These are phyloP conservation scores for Canariomyces notabilis DNA, from an alignment of 2,329 filamentous ascomycete species.

Conservation along the genomic window DNA sequence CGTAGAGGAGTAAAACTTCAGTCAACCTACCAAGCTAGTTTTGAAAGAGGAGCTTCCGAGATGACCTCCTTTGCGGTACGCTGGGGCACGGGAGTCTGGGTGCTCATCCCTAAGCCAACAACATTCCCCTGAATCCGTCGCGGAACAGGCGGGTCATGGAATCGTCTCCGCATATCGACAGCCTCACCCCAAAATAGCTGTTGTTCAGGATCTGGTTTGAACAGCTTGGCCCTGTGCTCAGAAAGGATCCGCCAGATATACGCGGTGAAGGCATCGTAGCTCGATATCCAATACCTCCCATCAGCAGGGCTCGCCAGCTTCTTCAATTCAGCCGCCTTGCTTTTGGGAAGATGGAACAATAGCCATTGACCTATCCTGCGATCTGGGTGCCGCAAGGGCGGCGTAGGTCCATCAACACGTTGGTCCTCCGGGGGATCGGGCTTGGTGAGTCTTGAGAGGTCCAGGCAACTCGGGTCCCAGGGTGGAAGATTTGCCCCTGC, in stretches of 20 bases:
- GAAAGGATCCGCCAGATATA: slow-evolving; percentile 35
- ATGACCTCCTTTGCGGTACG: slow-evolving; percentile 32
- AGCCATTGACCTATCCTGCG: neutral
- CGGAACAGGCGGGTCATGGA: slow-evolving; percentile 30
- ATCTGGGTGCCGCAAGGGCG: slow-evolving; percentile 3
- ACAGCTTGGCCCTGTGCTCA: slow-evolving; percentile 29
- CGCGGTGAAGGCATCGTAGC: slow-evolving; percentile 37
- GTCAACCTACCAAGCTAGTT: slow-evolving; percentile 25
- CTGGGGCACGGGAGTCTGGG: slow-evolving; percentile 22
- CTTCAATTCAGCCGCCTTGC: slow-evolving; percentile 31
- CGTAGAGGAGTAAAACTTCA: neutral
- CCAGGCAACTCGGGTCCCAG: slow-evolving; percentile 34
- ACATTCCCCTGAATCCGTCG: slow-evolving; percentile 33
- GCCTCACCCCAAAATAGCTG: slow-evolving; percentile 33
- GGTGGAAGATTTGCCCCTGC: too few species aligned
- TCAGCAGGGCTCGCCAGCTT: slow-evolving; percentile 29
- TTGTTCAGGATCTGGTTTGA: slow-evolving; percentile 26
- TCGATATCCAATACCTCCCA: slow-evolving; percentile 35
- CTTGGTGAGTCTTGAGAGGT: slow-evolving; percentile 30
- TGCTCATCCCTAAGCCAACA: slow-evolving; percentile 25
- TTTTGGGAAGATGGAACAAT: neutral
- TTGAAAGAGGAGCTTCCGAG: slow-evolving; percentile 32
- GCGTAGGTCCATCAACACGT: slow-evolving; percentile 2
- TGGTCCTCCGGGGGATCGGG: neutral
- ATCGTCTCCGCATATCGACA: slow-evolving; percentile 34